Evolutionary conservation across 139 green algal genomes (phyloP), one percentile per base, ranked within the genome.

Genomic region (Picocystis salinarum): DNA sequence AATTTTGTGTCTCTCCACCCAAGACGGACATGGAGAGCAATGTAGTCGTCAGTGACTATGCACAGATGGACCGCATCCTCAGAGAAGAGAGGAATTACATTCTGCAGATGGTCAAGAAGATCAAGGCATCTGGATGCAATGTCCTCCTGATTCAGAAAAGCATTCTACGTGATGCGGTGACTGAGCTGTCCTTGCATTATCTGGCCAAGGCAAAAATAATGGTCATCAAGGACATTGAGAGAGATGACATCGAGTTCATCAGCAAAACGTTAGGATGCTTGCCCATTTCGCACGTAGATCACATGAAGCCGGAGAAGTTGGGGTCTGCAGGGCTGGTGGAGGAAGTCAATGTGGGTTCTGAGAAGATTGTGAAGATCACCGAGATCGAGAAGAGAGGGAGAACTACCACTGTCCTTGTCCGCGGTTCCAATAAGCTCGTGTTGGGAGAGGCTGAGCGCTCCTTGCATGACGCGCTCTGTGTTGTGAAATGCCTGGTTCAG

Each of bases 1-100:
- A 80, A 58, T 96, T 94, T 59, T 80, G 77, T 46, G 70, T 96
- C 26, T 93, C 77, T 2, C 89, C 89, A 11, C 89, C 89, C 23
- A 99, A 99, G 67, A 83, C 83, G 1, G 89, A 99, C 61, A 66
- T 99, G 6, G 89, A 99, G 66, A 95, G 92, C 63, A 94, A 85
- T 55, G 85, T 99, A 3, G 60, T 95, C 13, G 66, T 95, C 34
- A 31, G 28, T 0, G 36, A 70, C 7, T 37, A 9, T 15, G 18
- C 27, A 7, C 57, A 80, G 58, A 91, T 91, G 79, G 77, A 91
- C 58, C 65, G 77, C 12, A 79, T 91, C 37, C 69, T 87, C 50
- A 80, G 82, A 58, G 89, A 99, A 70, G 89, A 99, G 68, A 70
- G 88, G 28, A 96, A 95, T 64, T 91, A 99, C 77, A 97, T 96